Evolutionary conservation across 768 basidiomycete species (phyloP), one percentile per base, ranked within the genome.

Genomic region (Candolleomyces efflorescens): DNA sequence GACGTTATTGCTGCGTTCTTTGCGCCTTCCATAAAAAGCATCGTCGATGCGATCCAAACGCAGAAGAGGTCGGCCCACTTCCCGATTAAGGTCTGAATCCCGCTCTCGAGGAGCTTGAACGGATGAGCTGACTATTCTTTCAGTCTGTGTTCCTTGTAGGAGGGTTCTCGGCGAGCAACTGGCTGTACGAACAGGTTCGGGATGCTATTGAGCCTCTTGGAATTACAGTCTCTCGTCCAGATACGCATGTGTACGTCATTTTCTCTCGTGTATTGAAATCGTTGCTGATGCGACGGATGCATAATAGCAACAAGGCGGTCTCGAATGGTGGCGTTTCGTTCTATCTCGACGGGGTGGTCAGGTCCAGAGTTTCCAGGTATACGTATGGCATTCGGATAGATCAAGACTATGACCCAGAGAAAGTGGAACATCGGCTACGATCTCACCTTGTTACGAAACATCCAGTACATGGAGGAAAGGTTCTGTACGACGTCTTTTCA

Each of bases 121-220:
- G 27, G 3, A 3, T 17, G 32, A 13, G 27, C 50, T 20, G 26
- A 51, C n/a, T 36, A 51, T 32, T n/a, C 5, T 18, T 37, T 38
- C 50, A 76, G 76, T 67, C 68, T 20, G 72, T 78, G n/a, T 72
- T 79, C 41, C 74, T 86, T 1, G 82, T 85, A 3, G 84, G 84
- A 20, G 83, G 83, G 0, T 85, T 84, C 64, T 78, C 81, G 10
- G 81, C 82, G 1, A 84, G 78, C 56, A 78, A 82, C 52, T 84
- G 78, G 73, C 65, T 85, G n/a, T 80, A 74, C 61, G 66, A 69
- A 3, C 70, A 72, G 51, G 73, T 85, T 3, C 75, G 74, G 45
- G 66, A 63, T 49, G 62, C 68, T 5, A 68, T 85, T 9, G 69
- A 70, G 4, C 61, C 68, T 1, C 63, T 72, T 0, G 73, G 75